Evolutionary conservation across 768 basidiomycete species (phyloP), one percentile per base, ranked within the genome.

Genomic region (Mycena olivaceomarginata): DNA sequence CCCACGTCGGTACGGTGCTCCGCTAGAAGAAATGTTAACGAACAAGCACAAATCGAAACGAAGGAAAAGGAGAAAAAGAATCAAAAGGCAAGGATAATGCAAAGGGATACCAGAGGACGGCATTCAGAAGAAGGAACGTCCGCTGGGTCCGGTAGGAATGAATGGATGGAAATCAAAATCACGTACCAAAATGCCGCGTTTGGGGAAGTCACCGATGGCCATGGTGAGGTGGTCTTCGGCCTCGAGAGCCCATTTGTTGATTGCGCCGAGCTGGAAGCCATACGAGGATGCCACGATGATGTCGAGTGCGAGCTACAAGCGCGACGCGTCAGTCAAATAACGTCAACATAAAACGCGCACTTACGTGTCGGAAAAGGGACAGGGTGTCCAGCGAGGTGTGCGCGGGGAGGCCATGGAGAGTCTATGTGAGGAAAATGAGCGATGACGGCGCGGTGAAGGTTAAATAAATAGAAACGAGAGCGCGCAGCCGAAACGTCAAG

Each of bases 171-270:
- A 72, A 12, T 12, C 0, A 25, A 65, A 25, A 51, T 22, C 10
- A 80, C 86, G 77, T 86, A 93, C 93, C 72, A 94, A 84, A 76
- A 94, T 91, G 53, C 93, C 93, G 80, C 94, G 91, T 84, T 94
- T 95, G 45, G 95, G 95, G 82, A 96, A 96, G 85, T 96, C 94
- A 69, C 91, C 91, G 78, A 96, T 93, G 70, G 95, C 94, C 76
- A 91, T 92, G 75, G 92, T 92, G 53, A 96, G 89, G 43, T 92
- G 90, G 82, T 95, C 93, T 81, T 91, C 91, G 31, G 88, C 88
- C 79, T 92, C 92, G 82, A 90, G 84, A 67, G 92, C 90, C 93
- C 93, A 95, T 81, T 91, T 94, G 78, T 87, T 87, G 57, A 96
- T 88, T 15, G 95, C 94, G 81, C 93, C 94, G 82, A 93, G 90